These are phyloP conservation scores for Cucurbita ficifolia DNA, from an alignment of 306 rosid species.

Conservation along the genomic window DNA sequence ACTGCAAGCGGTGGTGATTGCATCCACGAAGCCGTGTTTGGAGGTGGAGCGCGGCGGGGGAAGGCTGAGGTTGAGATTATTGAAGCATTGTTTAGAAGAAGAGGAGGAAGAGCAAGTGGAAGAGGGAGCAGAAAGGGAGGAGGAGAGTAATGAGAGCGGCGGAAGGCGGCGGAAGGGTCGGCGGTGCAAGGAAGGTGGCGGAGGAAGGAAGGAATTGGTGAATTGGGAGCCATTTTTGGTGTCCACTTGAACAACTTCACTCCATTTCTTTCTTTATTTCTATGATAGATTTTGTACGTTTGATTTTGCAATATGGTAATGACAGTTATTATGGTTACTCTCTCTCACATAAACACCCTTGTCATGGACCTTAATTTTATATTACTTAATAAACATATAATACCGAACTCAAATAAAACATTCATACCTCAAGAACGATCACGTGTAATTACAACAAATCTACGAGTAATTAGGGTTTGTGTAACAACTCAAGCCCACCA, in stretches of 20 bases:
- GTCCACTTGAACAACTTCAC: constrained; percentile 4
- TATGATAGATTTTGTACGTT: not conserved
- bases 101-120: not conserved
- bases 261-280: not conserved
- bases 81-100: constrained; percentile 7
- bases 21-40: constrained; percentile 23
- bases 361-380: too few relatives aligned
- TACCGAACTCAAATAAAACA: too few relatives aligned
- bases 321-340: constrained; percentile 30
- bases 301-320: constrained; percentile 28
- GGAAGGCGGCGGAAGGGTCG: constrained; percentile 34
- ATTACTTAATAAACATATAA: too few relatives aligned
- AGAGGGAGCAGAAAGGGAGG: constrained; percentile 20
- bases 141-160: constrained; percentile 18
- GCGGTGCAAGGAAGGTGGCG: constrained; percentile 53
- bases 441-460: too few relatives aligned
- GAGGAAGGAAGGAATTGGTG: constrained; percentile 17
- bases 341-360: not conserved
- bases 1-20: constrained; percentile 31
- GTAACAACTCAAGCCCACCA: too few relatives aligned
- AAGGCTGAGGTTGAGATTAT: constrained; percentile 5
- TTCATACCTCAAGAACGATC: too few relatives aligned
- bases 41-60: constrained; percentile 22
- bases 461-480: too few relatives aligned
- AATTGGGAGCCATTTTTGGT: constrained; percentile 35